A percentile compares a stretch with the other conserved stretches of the same genome.
phyloP scores from a whole-genome alignment of 1,284 basidiomycete genomes.

The Ustilago loliicola region DNA sequence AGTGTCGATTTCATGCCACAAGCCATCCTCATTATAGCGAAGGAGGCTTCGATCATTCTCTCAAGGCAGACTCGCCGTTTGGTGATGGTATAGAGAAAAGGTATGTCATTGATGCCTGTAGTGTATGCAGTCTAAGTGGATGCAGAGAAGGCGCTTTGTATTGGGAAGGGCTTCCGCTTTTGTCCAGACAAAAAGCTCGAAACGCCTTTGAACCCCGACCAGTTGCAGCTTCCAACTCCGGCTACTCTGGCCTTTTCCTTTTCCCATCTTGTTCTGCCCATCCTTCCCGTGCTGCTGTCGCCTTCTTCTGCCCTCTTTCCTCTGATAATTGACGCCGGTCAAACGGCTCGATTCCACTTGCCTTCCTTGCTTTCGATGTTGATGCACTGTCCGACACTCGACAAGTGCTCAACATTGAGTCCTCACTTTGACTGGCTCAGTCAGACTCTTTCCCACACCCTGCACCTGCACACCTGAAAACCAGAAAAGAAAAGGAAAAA shows the following conservation, averaged over 20 bases:
- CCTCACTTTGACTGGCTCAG: not conserved
- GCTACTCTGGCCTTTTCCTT: slow-evolving; percentile 1
- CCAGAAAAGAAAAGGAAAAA: not conserved
- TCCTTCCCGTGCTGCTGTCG: slow-evolving; percentile 3
- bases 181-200: slow-evolving; percentile 1
- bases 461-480: not conserved
- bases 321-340: not conserved
- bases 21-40: too few relatives aligned
- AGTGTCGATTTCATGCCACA: not conserved
- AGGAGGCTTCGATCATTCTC: too few relatives aligned
- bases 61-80: not conserved
- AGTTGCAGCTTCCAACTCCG: slow-evolving; percentile 18
- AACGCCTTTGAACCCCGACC: slow-evolving; percentile 17
- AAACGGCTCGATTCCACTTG: too few relatives aligned
- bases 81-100: too few relatives aligned
- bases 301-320: not conserved
- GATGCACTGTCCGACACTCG: too few relatives aligned
- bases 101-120: too few relatives aligned
- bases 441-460: not conserved
- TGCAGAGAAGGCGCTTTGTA: not conserved
- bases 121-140: not conserved
- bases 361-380: too few relatives aligned
- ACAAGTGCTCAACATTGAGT: too few relatives aligned
- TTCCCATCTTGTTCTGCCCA: slow-evolving; percentile 2
- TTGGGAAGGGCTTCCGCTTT: not conserved